These are phyloP conservation scores for Paxillus ammoniavirescens DNA, from an alignment of 768 basidiomycete genomes.

Conservation along the genomic window DNA sequence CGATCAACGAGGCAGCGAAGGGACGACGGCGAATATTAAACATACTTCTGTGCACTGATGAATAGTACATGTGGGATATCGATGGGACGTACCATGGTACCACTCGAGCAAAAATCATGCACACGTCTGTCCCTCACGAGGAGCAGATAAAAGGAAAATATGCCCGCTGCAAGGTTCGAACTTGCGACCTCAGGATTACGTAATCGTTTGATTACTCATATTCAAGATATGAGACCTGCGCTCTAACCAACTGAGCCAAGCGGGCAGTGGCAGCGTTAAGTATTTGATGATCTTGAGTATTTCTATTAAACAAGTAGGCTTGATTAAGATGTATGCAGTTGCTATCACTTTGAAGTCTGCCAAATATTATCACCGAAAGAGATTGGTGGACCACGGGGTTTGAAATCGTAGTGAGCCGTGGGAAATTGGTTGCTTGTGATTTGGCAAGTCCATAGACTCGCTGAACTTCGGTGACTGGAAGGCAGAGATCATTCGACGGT, in stretches of 20 bases:
- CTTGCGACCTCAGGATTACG: constrained; percentile 62
- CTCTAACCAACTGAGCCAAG: constrained; percentile 59
- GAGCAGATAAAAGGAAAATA: constrained; percentile 6
- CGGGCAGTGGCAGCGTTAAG: constrained; percentile 23
- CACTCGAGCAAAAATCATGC: too few relatives aligned
- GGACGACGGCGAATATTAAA: too few relatives aligned
- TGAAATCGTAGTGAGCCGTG: constrained; percentile 11
- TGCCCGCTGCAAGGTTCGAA: constrained; percentile 61
- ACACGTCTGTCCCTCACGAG: too few relatives aligned
- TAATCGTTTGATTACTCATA: constrained; percentile 30
- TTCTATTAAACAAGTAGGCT: too few relatives aligned
- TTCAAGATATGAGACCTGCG: constrained; percentile 50
- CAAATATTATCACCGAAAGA: too few relatives aligned
- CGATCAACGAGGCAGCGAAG: too few relatives aligned
- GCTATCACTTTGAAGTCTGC: too few relatives aligned
- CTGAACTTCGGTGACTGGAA: neutral
- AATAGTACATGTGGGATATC: too few relatives aligned
- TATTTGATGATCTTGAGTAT: fast-evolving
- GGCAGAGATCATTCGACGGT: neutral
- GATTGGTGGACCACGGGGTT: neutral
- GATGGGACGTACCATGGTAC: too few relatives aligned
- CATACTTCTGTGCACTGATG: too few relatives aligned
- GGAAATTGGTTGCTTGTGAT: constrained; percentile 10
- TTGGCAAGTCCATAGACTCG: too few relatives aligned
- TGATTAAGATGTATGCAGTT: too few relatives aligned